Conservation (phyloP, 78 protist genomes). For the Diacronema lutheri region DNA sequence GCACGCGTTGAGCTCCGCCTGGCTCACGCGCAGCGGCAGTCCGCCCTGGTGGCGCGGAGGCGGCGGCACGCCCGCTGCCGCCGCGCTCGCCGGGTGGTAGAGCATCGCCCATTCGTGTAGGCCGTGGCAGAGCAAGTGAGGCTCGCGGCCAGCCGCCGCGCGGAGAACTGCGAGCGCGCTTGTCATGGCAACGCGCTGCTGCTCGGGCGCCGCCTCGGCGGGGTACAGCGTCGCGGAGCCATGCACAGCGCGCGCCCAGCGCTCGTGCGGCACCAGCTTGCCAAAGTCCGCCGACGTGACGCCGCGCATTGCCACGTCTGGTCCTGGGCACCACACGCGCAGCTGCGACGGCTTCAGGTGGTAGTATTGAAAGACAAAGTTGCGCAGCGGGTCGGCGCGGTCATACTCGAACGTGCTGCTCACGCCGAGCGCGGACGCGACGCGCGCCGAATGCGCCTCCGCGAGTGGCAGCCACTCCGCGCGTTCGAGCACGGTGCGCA, state of each 20-base stretch:
- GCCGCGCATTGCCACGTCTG: not conserved
- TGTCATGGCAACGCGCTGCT: not conserved
- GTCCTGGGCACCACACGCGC: not conserved
- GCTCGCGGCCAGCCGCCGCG: not conserved
- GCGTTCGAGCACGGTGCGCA: too few species aligned
- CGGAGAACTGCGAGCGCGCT: not conserved
- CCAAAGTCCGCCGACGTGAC: not conserved
- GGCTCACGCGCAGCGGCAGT: not conserved
- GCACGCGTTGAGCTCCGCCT: not conserved
- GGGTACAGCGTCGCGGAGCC: not conserved
- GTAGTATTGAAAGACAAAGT: constrained; percentile 31
- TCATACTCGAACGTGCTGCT: not conserved
- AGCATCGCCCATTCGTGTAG: constrained; percentile 44
- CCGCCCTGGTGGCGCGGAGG: not conserved
- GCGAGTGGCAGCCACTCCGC: too few species aligned
- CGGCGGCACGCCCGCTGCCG: not conserved
- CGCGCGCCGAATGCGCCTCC: too few species aligned
- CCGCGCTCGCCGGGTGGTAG: not conserved
- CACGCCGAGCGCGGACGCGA: not conserved
- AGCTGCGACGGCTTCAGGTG: not conserved
- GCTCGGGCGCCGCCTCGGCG: not conserved
- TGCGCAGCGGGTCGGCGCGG: not conserved
- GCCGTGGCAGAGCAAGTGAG: constrained; percentile 1
- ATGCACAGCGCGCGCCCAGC: not conserved
- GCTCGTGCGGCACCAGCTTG: not conserved